A percentile compares a stretch with the other conserved stretches of the same genome.
These are phyloP conservation scores for Leptographium wingfieldii DNA, from an alignment of 2,329 filamentous ascomycete species.

Conservation along the genomic window DNA sequence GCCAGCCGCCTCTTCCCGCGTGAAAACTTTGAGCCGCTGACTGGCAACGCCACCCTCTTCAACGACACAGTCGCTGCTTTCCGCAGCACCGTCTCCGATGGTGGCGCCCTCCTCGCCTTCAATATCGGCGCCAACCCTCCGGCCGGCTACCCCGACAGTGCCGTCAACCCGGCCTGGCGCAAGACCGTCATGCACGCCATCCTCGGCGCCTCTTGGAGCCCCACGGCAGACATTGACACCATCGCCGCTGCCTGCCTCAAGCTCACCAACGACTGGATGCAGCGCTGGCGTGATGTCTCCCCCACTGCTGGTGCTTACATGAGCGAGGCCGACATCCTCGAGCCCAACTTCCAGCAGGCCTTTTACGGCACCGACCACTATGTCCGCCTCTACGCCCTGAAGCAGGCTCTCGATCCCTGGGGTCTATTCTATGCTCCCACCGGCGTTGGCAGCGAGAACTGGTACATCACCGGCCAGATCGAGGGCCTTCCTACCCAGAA, in stretches of 20 bases:
- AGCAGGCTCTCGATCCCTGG: conserved; percentile 22
- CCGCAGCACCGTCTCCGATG: conserved; percentile 25
- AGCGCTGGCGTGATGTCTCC: conserved; percentile 16
- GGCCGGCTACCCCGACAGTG: conserved; percentile 22
- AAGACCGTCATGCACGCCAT: conserved; percentile 25
- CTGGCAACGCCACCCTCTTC: conserved; percentile 21
- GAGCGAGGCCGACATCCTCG: conserved; percentile 25
- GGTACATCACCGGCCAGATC: conserved; percentile 13
- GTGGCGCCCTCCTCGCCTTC: conserved; percentile 28
- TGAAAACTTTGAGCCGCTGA: conserved; percentile 16
- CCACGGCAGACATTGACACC: conserved; percentile 5
- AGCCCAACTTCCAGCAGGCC: conserved; percentile 20
- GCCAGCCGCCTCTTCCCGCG: conserved; percentile 19
- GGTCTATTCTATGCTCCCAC: conserved; percentile 17
- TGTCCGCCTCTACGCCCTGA: conserved; percentile 16
- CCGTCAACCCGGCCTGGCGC: conserved; percentile 38
- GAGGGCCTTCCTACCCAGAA: conserved; percentile 12
- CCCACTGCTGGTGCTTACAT: conserved; percentile 24
- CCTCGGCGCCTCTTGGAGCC: conserved; percentile 16
- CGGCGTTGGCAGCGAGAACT: conserved; percentile 14
- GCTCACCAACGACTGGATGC: conserved; percentile 22
- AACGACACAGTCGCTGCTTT: conserved; percentile 17
- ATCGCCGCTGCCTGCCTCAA: conserved; percentile 13
- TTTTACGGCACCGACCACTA: conserved; percentile 24
- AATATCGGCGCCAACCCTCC: conserved; percentile 21